These are phyloP conservation scores for Tagetes erecta DNA, from an alignment of 129 eudicot species.

Conservation along the genomic window DNA sequence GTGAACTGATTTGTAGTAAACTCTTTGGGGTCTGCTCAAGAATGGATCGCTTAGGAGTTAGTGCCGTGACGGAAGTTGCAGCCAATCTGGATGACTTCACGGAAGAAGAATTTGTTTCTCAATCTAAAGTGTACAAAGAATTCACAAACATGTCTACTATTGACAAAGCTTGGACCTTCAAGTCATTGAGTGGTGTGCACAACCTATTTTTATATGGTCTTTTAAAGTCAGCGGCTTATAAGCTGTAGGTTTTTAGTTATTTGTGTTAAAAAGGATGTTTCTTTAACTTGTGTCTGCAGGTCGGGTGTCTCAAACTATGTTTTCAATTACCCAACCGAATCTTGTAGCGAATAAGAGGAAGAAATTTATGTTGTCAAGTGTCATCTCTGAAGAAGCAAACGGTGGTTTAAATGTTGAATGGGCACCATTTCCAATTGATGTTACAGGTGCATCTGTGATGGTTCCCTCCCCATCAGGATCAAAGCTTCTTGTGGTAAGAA, in stretches of 20 bases:
- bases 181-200: conserved; percentile 51
- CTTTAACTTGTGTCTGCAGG: conserved; percentile 32
- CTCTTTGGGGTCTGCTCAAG: conserved; percentile 31
- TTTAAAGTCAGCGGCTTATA: background rate
- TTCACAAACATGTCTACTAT: conserved; percentile 63
- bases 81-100: conserved; percentile 35
- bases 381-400: conserved; percentile 43
- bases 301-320: conserved; percentile 56
- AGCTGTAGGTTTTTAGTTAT: background rate
- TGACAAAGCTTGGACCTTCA: conserved; percentile 84
- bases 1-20: conserved; percentile 33
- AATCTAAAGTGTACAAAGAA: conserved; percentile 65
- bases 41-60: conserved; percentile 53
- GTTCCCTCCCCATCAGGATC: conserved; percentile 96
- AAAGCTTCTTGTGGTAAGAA: conserved; percentile 79
- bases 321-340: conserved; percentile 76
- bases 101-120: conserved; percentile 75
- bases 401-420: conserved; percentile 56
- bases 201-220: background rate
- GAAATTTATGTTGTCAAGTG: conserved; percentile 62
- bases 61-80: conserved; percentile 38
- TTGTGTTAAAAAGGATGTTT: background rate
- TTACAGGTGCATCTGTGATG: conserved; percentile 71
- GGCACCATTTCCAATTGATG: conserved; percentile 87
- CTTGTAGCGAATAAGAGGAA: conserved; percentile 74